Conservation (phyloP, 768 basidiomycete species). For the Lentinus brumalis region DNA sequence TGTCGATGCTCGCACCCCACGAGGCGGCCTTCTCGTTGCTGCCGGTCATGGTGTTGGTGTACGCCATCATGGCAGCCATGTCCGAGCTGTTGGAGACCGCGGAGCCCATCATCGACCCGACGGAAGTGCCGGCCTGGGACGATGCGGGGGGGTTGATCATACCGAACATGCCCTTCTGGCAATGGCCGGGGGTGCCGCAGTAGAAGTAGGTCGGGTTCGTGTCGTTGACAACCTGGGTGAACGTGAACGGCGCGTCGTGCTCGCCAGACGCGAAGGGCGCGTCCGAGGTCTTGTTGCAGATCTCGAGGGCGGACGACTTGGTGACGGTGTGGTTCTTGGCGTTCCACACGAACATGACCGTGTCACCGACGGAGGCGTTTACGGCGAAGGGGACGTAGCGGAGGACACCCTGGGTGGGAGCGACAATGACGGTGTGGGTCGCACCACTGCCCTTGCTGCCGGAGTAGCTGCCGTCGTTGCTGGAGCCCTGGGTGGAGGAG, state of each 20-base stretch:
- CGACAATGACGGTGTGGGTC: conserved; percentile 78
- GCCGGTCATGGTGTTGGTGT: conserved; percentile 50
- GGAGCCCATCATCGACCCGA: conserved; percentile 53
- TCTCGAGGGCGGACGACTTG: conserved; percentile 63
- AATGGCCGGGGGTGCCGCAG: conserved; percentile 71
- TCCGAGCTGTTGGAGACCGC: conserved; percentile 45
- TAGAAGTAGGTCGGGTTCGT: conserved; percentile 76
- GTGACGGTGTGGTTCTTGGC: conserved; percentile 85
- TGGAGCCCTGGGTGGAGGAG: conserved; percentile 18
- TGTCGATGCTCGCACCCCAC: conserved; percentile 69
- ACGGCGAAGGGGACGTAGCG: conserved; percentile 75
- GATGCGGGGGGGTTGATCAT: conserved; percentile 69
- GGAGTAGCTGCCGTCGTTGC: background rate
- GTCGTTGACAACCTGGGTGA: conserved; percentile 72
- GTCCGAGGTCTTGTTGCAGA: conserved; percentile 74
- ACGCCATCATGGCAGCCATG: conserved; percentile 56
- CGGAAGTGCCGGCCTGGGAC: conserved; percentile 45
- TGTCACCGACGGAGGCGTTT: conserved; percentile 78
- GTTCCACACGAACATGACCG: conserved; percentile 74
- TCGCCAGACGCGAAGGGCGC: conserved; percentile 64
- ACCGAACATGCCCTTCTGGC: conserved; percentile 85
- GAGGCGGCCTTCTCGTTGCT: conserved; percentile 47
- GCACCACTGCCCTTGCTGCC: conserved; percentile 50
- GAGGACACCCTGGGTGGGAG: conserved; percentile 73
- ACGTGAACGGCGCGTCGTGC: conserved; percentile 65